phyloP scores from a whole-genome alignment of 2,329 filamentous ascomycete genomes.

The Metarhizium guizhouense region DNA sequence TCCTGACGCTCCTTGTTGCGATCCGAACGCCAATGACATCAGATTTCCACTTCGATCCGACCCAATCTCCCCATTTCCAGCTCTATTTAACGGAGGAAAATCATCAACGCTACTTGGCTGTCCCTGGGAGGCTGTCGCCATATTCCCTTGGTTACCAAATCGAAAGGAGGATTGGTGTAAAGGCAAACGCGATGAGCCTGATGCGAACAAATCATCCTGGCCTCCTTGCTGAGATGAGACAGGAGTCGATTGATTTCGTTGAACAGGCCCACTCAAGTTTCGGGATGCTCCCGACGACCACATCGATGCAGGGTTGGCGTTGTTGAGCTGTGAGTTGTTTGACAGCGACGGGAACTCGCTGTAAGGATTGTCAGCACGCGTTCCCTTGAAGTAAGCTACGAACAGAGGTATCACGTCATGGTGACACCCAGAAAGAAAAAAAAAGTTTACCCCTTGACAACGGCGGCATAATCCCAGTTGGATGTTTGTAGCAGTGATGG shows the following conservation, averaged over 20 bases:
- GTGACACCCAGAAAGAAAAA: background rate
- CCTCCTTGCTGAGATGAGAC: conserved; percentile 40
- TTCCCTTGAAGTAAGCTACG: background rate
- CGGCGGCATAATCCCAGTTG: conserved; percentile 18
- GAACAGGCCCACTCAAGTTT: conserved; percentile 38
- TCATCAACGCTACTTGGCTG: conserved; percentile 46
- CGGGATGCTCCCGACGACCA: conserved; percentile 44
- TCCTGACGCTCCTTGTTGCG: conserved; percentile 30
- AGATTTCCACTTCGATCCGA: conserved; percentile 44
- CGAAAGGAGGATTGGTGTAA: conserved; percentile 41
- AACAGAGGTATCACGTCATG: background rate
- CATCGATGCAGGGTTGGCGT: conserved; percentile 39
- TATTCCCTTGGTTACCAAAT: conserved; percentile 39
- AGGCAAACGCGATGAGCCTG: conserved; percentile 30
- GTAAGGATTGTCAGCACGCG: background rate
- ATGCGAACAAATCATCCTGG: conserved; percentile 38
- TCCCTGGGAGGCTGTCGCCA: conserved; percentile 34
- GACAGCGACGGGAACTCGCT: conserved; percentile 61
- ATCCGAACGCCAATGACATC: conserved; percentile 43
- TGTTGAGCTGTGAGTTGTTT: conserved; percentile 47
- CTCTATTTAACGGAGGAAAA: conserved; percentile 52
- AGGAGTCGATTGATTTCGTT: conserved; percentile 42
- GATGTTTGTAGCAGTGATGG: conserved; percentile 1
- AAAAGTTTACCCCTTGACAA: conserved; percentile 21
- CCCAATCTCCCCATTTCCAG: conserved; percentile 47